Evolutionary conservation across 2,329 filamentous ascomycete species (phyloP), one percentile per base, ranked within the genome.

Genomic region (Diaporthe nobilis): DNA sequence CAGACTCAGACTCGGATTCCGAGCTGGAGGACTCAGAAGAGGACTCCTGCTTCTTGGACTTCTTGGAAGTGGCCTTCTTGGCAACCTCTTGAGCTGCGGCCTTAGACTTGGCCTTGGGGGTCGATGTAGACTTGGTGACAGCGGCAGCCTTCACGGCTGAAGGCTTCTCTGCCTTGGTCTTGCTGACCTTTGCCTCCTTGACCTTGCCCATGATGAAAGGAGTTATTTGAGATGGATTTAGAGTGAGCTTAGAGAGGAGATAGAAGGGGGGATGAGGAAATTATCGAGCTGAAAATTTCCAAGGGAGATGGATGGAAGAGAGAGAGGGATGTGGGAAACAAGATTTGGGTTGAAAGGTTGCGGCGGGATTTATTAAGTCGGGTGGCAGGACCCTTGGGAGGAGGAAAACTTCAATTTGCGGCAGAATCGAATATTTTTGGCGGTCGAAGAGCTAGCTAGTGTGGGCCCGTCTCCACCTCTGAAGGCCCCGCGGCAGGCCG

Each of bases 31-130:
- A 82, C 71, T 80, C 81, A 39, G 82, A 84, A 72, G 82, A 83
- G 15, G 80, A 77, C 77, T 81, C 83, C 70, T 76, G 82, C 82
- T 89, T 89, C 86, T 88, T 88, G 77, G 79, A 79, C 83, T 87
- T 87, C 81, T 82, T 88, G 72, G 86, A 85, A 78, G 86, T 80
- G 79, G 87, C 86, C 85, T 91, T 90, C 79, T 86, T 83, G 75
- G 89, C 86, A 61, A 85, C 82, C 76, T 88, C 86, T 89, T 94
- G 94, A 80, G 91, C 91, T 75, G 90, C 82, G 78, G 92, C 88
- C 88, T 94, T 94, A 80, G 91, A 89, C 87, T 93, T 93, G 77
- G 88, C 85, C 86, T 92, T 93, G 82, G 91, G 85, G 78, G 89
- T 90, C 84, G 93, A 88, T 77, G 90, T 87, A 72, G 92, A 83